A percentile compares a stretch with the other conserved stretches of the same genome.
Evolutionary conservation across 2,329 filamentous ascomycete species (phyloP).

Genomic region (Aspergillus eucalypticola): DNA sequence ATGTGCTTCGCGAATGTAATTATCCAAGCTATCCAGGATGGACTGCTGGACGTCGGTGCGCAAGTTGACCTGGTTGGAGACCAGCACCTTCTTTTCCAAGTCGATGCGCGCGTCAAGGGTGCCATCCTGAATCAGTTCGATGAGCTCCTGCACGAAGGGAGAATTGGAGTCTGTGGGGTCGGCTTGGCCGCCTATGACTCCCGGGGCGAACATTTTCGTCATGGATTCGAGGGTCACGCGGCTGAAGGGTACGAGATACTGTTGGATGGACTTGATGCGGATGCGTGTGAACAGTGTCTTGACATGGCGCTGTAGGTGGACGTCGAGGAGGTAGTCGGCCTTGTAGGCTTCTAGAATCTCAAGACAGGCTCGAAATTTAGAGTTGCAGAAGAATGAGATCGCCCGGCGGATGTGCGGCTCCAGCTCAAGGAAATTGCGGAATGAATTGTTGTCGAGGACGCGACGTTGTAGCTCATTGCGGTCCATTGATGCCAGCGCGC

Average conservation of each 20-base stretch:
- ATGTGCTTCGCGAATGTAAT: constrained; percentile 73
- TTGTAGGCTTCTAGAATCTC: constrained; percentile 78
- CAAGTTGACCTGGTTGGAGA: constrained; percentile 67
- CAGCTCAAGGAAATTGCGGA: constrained; percentile 84
- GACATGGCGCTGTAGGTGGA: constrained; percentile 78
- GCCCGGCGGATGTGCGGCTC: constrained; percentile 94
- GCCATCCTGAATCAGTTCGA: constrained; percentile 72
- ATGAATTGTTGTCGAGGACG: constrained; percentile 77
- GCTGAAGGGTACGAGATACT: constrained; percentile 90
- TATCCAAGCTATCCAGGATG: constrained; percentile 66
- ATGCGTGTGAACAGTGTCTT: constrained; percentile 70
- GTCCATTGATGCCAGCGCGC: constrained; percentile 87
- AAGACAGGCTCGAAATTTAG: constrained; percentile 83
- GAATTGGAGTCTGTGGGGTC: constrained; percentile 61
- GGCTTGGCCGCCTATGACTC: constrained; percentile 43
- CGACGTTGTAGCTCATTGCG: constrained; percentile 70
- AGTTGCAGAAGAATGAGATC: constrained; percentile 83
- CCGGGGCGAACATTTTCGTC: constrained; percentile 69
- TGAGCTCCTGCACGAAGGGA: constrained; percentile 62
- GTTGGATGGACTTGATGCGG: constrained; percentile 85
- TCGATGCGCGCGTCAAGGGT: constrained; percentile 79
- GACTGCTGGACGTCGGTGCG: constrained; percentile 70
- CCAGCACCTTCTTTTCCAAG: constrained; percentile 75
- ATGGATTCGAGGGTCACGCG: constrained; percentile 79
- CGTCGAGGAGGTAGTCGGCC: constrained; percentile 84